Base-by-base conservation (phyloP, 1,139 yeast genomes). In the Kurtzmaniella quercitrusa region DNA sequence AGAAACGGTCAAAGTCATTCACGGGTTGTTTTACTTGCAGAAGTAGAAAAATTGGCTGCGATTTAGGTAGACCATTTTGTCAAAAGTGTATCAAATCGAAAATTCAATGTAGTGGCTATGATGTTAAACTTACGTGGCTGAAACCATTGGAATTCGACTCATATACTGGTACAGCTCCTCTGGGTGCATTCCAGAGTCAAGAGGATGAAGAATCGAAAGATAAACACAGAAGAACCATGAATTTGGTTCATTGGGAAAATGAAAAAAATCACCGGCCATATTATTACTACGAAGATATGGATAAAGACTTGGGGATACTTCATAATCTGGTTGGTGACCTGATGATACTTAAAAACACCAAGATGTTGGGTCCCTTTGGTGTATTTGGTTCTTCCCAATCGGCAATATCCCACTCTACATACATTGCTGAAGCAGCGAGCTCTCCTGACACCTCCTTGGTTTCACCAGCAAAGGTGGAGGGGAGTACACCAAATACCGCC, bases 231-330 rank as follows among this genome's bases (percentile, higher is more conserved):
- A 66, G 96, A 50, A 77, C 79, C 46, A 82, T 85, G n/a, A 91
- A 78, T 1, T 85, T 85, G 61, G 96, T 89, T 1, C 73, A 66
- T 43, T 90, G 90, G 63, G 78, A 77, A 42, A 62, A 54, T 11
- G 54, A 58, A 40, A 55, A 54, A 34, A 56, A 57, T 41, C 59
- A 58, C 43, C 67, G 68, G 58, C 78, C 77, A 2, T 89, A 88
- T 57, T 77, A 76, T 41, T 78, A 82, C 11, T 88, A 90, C 56
- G 90, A 86, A 39, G 95, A 87, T 37, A 83, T 90, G 82, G 96
- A 89, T 58, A 67, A 71, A 39, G 90, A 86, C 53, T 66, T 90
- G 42, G 75, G 81, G 7, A 65, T 75, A 10, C 65, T 89, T 25
- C 87, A 86, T 53, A 66, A 77, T 25, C 79, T 84, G 3, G 70